A percentile compares a stretch with the other conserved stretches of the same genome.
phyloP scores from a whole-genome alignment of 805 yeast species.

The Cyberlindnera galapagoensis region DNA sequence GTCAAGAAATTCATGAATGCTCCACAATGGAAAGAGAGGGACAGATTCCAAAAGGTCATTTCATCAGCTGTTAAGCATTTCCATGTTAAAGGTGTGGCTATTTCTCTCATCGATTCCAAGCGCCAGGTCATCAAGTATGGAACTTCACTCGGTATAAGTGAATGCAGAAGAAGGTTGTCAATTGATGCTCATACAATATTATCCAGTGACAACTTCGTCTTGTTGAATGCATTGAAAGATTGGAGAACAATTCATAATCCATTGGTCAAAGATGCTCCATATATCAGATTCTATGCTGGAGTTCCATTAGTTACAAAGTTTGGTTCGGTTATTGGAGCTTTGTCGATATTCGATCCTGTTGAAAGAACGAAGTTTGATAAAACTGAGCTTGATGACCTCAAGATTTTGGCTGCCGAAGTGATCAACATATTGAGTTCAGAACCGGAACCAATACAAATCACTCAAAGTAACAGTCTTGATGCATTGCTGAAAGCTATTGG shows the following conservation, averaged over 20 bases:
- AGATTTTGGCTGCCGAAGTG: constrained; percentile 34
- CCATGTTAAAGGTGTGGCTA: constrained; percentile 45
- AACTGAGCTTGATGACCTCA: constrained; percentile 30
- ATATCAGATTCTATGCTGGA: constrained; percentile 56
- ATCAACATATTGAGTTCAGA: constrained; percentile 34
- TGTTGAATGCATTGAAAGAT: constrained; percentile 56
- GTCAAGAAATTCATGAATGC: constrained; percentile 34
- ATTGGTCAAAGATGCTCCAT: constrained; percentile 54
- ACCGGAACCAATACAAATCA: constrained; percentile 24
- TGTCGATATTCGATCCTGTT: constrained; percentile 50
- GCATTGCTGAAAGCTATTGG: constrained; percentile 34
- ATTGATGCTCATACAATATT: constrained; percentile 66
- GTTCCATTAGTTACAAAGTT: constrained; percentile 44
- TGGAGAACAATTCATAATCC: constrained; percentile 68
- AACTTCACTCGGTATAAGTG: constrained; percentile 39
- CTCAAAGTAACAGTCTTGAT: background rate
- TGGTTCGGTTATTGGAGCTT: constrained; percentile 45
- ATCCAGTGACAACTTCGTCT: constrained; percentile 46
- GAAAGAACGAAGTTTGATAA: constrained; percentile 33
- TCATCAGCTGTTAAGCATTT: constrained; percentile 34
- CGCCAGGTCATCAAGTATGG: constrained; percentile 46
- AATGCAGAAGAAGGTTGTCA: constrained; percentile 48
- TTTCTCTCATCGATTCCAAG: constrained; percentile 48
- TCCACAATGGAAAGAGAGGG: constrained; percentile 44
- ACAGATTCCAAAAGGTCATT: constrained; percentile 32